These are phyloP conservation scores for Boletus sp. DNA, from an alignment of 768 basidiomycete species.

Conservation along the genomic window DNA sequence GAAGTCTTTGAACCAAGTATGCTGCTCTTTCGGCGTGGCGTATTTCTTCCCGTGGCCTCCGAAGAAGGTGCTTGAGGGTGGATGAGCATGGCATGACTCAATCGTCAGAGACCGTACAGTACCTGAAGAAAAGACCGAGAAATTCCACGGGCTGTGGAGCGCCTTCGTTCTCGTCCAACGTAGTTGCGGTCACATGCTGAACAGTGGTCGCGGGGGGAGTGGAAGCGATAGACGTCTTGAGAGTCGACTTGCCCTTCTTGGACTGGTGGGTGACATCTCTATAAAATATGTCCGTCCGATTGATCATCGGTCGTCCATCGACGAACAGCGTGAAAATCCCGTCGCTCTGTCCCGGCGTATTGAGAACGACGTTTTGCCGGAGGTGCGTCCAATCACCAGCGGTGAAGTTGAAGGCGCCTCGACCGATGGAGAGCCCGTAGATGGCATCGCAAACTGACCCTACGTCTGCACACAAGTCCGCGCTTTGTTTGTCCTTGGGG, in stretches of 20 bases:
- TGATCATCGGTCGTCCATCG: slow-evolving; percentile 53
- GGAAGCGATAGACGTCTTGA: slow-evolving; percentile 6
- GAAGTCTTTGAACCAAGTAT: slow-evolving; percentile 74
- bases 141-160: slow-evolving; percentile 24
- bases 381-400: slow-evolving; percentile 70
- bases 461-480: slow-evolving; percentile 53
- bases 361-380: slow-evolving; percentile 65
- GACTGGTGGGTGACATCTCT: slow-evolving; percentile 37
- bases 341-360: slow-evolving; percentile 69
- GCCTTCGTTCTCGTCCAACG: neutral
- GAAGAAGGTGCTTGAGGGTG: slow-evolving; percentile 57
- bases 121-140: slow-evolving; percentile 75
- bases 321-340: slow-evolving; percentile 64
- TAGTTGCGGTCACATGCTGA: neutral
- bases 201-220: neutral
- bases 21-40: slow-evolving; percentile 72
- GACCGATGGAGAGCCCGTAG: slow-evolving; percentile 74
- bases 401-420: slow-evolving; percentile 64
- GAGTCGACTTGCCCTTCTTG: neutral
- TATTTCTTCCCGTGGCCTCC: slow-evolving; percentile 67
- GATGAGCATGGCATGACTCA: neutral
- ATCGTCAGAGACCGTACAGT: neutral
- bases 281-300: slow-evolving; percentile 59
- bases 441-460: slow-evolving; percentile 57
- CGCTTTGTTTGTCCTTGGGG: slow-evolving; percentile 65